These are phyloP conservation scores for Domatiomyces catenatus DNA, from an alignment of 2,329 filamentous ascomycete genomes.

Conservation along the genomic window DNA sequence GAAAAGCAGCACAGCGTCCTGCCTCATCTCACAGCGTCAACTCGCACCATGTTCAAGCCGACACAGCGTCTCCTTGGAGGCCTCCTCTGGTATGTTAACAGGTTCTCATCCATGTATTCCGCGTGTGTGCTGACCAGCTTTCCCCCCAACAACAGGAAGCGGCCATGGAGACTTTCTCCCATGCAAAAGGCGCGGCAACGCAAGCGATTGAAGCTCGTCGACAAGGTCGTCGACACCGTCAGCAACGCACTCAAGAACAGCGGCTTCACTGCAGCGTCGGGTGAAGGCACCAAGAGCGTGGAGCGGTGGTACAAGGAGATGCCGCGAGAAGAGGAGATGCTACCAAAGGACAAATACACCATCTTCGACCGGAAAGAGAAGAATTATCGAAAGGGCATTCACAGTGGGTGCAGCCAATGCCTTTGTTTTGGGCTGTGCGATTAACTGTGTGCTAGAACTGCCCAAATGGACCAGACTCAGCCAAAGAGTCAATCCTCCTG, in stretches of 20 bases:
- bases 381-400: conserved; percentile 90
- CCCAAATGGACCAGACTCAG: conserved; percentile 93
- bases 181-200: conserved; percentile 84
- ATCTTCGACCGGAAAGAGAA: conserved; percentile 95
- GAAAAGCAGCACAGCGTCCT: too few relatives aligned
- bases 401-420: conserved; percentile 52
- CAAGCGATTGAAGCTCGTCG: conserved; percentile 67
- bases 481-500: conserved; percentile 83
- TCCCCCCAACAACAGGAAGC: conserved; percentile 70
- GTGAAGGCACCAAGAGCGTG: conserved; percentile 56
- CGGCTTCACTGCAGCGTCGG: conserved; percentile 27
- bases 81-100: conserved; percentile 54
- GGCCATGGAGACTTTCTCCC: conserved; percentile 83
- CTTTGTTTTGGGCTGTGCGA: background rate
- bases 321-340: conserved; percentile 90
- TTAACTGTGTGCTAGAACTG: conserved; percentile 40
- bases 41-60: conserved; percentile 59
- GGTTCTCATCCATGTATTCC: background rate
- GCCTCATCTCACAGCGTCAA: background rate
- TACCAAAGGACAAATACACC: conserved; percentile 92
- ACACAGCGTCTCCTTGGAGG: conserved; percentile 63
- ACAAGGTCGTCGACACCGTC: conserved; percentile 70
- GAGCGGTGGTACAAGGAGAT: conserved; percentile 91
- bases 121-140: background rate
- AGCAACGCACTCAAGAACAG: conserved; percentile 61